A percentile compares a stretch with the other conserved stretches of the same genome.
Evolutionary conservation across 1,284 basidiomycete genomes (phyloP).

Genomic region (Anthracocystis panici-leucophaei): DNA sequence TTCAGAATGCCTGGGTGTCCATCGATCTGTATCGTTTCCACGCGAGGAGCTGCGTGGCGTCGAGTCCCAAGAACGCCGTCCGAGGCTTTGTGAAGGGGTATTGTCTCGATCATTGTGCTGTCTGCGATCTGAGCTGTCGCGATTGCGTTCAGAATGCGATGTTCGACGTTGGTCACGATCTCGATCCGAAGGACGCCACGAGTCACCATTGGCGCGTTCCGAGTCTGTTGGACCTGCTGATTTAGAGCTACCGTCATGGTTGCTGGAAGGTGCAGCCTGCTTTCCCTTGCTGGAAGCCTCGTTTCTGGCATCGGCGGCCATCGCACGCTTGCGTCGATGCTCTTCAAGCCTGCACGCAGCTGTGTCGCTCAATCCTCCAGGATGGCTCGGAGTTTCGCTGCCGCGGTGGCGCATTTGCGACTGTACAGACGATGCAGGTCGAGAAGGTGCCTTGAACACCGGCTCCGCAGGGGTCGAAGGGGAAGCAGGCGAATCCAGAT

Average conservation of each 20-base stretch:
- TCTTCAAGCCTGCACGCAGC: conserved; percentile 51
- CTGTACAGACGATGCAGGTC: conserved; percentile 37
- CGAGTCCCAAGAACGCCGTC: conserved; percentile 50
- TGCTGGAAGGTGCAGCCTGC: conserved; percentile 8
- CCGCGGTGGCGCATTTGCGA: conserved; percentile 25
- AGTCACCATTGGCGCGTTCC: conserved; percentile 14
- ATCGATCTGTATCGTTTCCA: conserved; percentile 13
- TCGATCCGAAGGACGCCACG: conserved; percentile 31
- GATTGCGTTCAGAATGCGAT: not conserved
- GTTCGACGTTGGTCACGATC: conserved; percentile 6
- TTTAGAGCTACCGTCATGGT: not conserved
- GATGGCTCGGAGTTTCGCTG: conserved; percentile 56
- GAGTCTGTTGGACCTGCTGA: not conserved
- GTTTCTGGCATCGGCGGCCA: conserved; percentile 18
- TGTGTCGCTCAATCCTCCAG: conserved; percentile 51
- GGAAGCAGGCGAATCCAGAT: conserved; percentile 13
- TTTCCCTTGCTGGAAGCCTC: conserved; percentile 16
- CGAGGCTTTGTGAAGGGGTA: conserved; percentile 10
- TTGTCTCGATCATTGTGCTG: conserved; percentile 3
- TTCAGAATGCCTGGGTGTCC: conserved; percentile 16
- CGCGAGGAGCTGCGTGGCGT: conserved; percentile 30
- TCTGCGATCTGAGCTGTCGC: conserved; percentile 4
- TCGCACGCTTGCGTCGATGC: conserved; percentile 39
- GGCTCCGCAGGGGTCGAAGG: conserved; percentile 10
- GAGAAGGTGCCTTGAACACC: conserved; percentile 40